These are phyloP conservation scores for Leishmania lainsoni DNA, from an alignment of 208 protist genomes.

Conservation along the genomic window DNA sequence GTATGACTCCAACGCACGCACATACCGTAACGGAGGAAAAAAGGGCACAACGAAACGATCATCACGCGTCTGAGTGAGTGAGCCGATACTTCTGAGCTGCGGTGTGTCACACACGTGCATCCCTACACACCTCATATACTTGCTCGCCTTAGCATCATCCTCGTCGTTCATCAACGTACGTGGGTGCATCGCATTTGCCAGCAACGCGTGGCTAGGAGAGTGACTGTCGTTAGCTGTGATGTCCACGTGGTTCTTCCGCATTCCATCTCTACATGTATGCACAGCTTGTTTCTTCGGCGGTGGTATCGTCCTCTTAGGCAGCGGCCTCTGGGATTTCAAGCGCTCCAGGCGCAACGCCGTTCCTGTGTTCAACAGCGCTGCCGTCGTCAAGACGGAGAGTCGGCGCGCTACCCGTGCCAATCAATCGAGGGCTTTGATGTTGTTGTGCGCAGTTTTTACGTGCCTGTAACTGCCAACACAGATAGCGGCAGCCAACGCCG, in stretches of 20 bases:
- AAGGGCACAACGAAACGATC: neutral
- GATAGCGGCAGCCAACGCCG: neutral
- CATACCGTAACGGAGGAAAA: neutral
- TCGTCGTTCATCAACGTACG: neutral
- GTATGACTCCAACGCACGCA: neutral
- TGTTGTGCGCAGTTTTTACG: constrained; percentile 81
- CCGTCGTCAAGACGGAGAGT: constrained; percentile 55
- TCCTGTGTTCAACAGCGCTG: constrained; percentile 48
- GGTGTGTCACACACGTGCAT: neutral
- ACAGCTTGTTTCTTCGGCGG: constrained; percentile 17
- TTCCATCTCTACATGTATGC: constrained; percentile 14
- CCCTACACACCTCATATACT: constrained; percentile 1
- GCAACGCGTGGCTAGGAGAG: neutral
- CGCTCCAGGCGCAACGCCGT: constrained; percentile 31
- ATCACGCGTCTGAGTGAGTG: neutral
- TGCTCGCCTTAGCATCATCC: neutral
- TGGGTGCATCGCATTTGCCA: neutral
- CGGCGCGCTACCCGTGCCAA: constrained; percentile 66
- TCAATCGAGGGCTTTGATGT: constrained; percentile 71
- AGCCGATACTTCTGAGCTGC: neutral
- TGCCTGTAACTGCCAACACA: constrained; percentile 15
- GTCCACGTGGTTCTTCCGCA: constrained; percentile 29
- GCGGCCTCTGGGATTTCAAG: constrained; percentile 27
- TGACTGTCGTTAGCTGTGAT: constrained; percentile 7
- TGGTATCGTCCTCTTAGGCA: constrained; percentile 13